Conservation (phyloP, 225 moss, liverwort and hornwort species). For the Antitrichia curtipendula region DNA sequence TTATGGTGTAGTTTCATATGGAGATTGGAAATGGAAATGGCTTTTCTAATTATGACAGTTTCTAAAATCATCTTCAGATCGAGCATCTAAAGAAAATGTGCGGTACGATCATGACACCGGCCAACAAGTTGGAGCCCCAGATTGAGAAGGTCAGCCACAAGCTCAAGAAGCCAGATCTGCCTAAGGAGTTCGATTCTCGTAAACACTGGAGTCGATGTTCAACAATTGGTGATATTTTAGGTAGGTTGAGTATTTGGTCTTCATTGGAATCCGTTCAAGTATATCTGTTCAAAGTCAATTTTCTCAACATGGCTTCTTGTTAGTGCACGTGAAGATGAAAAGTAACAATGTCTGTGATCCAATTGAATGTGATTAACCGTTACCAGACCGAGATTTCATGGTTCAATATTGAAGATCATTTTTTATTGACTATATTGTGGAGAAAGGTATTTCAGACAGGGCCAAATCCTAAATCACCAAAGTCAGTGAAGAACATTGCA, state of each 20-base stretch:
- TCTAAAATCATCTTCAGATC: slow-evolving; percentile 4
- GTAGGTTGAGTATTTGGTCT: background rate
- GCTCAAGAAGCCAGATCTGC: slow-evolving; percentile 25
- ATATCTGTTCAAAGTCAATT: background rate
- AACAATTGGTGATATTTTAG: slow-evolving; percentile 69
- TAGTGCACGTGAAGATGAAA: background rate
- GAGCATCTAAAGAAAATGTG: slow-evolving; percentile 84
- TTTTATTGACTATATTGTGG: background rate
- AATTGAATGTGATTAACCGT: background rate
- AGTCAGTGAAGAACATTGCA: background rate
- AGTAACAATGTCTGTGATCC: background rate
- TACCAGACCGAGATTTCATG: background rate
- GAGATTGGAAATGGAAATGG: background rate
- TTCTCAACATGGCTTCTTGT: background rate
- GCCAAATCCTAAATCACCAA: background rate
- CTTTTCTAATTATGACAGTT: background rate
- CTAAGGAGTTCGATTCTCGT: slow-evolving; percentile 67
- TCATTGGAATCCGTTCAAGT: background rate
- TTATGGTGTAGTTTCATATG: background rate
- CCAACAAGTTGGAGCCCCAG: slow-evolving; percentile 36
- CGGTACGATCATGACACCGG: slow-evolving; percentile 52
- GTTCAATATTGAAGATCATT: background rate
- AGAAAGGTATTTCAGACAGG: background rate
- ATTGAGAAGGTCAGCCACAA: slow-evolving; percentile 29
- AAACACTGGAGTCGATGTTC: slow-evolving; percentile 58